These are phyloP conservation scores for Gypsophila paniculata DNA, from an alignment of 179 eudicot genomes.

Conservation along the genomic window DNA sequence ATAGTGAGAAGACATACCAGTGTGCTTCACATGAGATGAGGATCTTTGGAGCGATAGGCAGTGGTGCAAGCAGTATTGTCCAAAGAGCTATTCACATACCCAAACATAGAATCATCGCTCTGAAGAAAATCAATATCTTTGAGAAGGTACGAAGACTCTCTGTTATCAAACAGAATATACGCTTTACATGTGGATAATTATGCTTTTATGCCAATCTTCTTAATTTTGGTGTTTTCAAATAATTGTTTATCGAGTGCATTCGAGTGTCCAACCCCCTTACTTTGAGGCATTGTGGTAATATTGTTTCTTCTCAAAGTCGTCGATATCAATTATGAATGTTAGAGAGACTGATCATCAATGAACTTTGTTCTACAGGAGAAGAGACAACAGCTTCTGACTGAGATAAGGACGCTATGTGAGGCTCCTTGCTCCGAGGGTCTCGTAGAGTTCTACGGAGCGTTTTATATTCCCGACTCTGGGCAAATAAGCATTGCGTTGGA, in stretches of 20 bases:
- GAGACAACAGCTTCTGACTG: slow-evolving; percentile 85
- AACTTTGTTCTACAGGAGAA: slow-evolving; percentile 52
- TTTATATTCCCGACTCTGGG: slow-evolving; percentile 91
- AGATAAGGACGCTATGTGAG: slow-evolving; percentile 86
- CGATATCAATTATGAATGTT: no score
- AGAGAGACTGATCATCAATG: no score
- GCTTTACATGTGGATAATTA: no score
- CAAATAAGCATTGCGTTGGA: slow-evolving; percentile 97
- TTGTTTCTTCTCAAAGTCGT: no score
- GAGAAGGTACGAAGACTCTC: slow-evolving; percentile 59
- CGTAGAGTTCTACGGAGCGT: slow-evolving; percentile 94
- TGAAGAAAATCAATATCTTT: slow-evolving; percentile 91
- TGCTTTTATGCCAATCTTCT: no score
- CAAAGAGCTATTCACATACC: slow-evolving; percentile 95
- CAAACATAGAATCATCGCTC: slow-evolving; percentile 72
- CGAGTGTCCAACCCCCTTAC: no score
- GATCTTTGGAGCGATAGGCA: slow-evolving; percentile 88
- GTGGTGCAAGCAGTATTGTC: slow-evolving; percentile 97
- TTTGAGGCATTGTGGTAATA: no score
- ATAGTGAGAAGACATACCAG: slow-evolving; percentile 67
- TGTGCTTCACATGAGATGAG: slow-evolving; percentile 94
- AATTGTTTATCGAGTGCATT: no score
- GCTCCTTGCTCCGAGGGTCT: slow-evolving; percentile 87
- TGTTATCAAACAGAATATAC: no score
- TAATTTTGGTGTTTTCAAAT: no score